Percentiles rank a stretch among this genome's conserved stretches.
Conservation (phyloP, 768 basidiomycete species). For the Lentinula boryana region DNA sequence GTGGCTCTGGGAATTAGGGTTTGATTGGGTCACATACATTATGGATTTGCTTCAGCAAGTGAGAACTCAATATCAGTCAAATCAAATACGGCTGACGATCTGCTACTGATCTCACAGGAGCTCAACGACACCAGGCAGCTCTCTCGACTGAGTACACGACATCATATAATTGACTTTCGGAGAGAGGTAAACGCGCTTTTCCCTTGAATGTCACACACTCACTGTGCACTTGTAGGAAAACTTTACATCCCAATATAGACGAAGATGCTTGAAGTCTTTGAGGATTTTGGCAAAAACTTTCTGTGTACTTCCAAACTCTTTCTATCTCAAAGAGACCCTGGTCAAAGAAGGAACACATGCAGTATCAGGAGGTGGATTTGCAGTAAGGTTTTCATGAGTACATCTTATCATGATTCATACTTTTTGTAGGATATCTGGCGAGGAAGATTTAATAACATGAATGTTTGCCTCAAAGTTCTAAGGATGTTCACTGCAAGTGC, state of each 20-base stretch:
- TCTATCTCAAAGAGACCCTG: neutral
- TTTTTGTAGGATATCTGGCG: slow-evolving; percentile 7
- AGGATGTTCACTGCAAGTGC: slow-evolving; percentile 3
- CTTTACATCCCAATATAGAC: neutral
- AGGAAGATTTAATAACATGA: neutral
- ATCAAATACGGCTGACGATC: neutral
- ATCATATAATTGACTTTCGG: slow-evolving; percentile 1
- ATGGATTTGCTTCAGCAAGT: slow-evolving; percentile 3
- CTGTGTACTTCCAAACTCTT: slow-evolving; percentile 1
- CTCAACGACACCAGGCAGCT: neutral
- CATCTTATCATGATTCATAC: neutral
- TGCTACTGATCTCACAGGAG: neutral
- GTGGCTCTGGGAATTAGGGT: neutral
- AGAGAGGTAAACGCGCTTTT: neutral
- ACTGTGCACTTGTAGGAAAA: neutral
- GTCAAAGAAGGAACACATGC: neutral
- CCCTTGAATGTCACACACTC: neutral
- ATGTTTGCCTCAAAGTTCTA: slow-evolving; percentile 8
- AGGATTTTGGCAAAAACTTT: neutral
- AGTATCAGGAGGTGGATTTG: slow-evolving; percentile 4
- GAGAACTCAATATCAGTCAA: neutral
- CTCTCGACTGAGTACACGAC: neutral
- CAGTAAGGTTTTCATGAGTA: neutral
- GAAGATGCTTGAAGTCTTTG: neutral
- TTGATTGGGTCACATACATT: neutral